Evolutionary conservation across 2,329 filamentous ascomycete species (phyloP), one percentile per base, ranked within the genome.

Genomic region (Nothophaeocryptopus gaeumannii): DNA sequence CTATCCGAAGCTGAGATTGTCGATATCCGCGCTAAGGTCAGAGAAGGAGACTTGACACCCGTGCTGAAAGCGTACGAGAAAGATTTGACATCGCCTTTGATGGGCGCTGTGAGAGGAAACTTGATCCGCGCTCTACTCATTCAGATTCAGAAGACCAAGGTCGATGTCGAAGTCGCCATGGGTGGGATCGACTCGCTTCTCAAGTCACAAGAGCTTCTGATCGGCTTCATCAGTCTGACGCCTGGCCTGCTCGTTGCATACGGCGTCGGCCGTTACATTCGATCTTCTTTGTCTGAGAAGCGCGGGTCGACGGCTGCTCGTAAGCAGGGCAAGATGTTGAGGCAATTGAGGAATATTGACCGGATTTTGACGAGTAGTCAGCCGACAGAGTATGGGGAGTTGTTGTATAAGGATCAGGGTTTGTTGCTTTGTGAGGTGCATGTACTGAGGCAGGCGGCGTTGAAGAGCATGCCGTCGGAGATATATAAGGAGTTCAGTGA

Each of bases 71-170:
- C 92, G 0, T 99, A 95, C 67, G 93, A 99, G 67, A 84, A 86
- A 64, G 92, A 96, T 60, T 76, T 99, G 36, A 81, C 86, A 45
- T 86, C 77, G 39, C 93, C 93, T 1, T 83, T 99, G 53, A 77
- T 84, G 47, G 91, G 92, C 7, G 88, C 91, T 0, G 72, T 99
- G 13, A 81, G 83, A 29, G 93, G 93, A 9, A 92, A 97, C 62
- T 78, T 99, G 26, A 81, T 97, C 32, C 85, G 92, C 44, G 90
- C 92, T 4, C 81, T 99, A 26, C 77, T 99, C 38, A 97, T 99
- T 47, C 93, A 99, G 67, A 85, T 99, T 33, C 93, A 99, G 65
- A 99, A 99, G 78, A 97, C 93, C 15, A 99, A 99, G 74, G 93
- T 99, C 8, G 93, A 99, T 65, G 84, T 99, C 10, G 93, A 99